phyloP scores from a whole-genome alignment of 805 yeast species.

The Candida adriatica region DNA sequence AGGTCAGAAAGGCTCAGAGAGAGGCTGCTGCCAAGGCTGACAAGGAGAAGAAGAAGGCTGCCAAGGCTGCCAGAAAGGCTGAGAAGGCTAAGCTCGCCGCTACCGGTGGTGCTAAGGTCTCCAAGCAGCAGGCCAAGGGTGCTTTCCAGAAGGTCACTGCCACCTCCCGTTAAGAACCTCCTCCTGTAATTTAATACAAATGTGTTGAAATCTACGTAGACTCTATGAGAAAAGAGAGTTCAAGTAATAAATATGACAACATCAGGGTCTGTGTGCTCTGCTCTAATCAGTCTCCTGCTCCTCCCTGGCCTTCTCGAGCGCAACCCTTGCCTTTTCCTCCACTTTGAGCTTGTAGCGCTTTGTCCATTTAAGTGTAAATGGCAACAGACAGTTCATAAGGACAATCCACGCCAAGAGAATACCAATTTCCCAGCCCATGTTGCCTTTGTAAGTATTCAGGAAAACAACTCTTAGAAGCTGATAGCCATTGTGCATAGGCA shows the following conservation, averaged over 20 bases:
- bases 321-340: conserved; percentile 10
- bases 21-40: conserved; percentile 78
- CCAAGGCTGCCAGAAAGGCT: conserved; percentile 92
- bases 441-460: conserved; percentile 44
- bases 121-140: conserved; percentile 97
- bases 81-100: conserved; percentile 81
- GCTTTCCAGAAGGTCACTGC: conserved; percentile 96
- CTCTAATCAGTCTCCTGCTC: conserved; percentile 1
- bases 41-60: conserved; percentile 86
- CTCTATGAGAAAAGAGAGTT: neutral
- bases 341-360: conserved; percentile 10
- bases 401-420: conserved; percentile 50
- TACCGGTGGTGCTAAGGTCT: conserved; percentile 67
- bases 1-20: conserved; percentile 97
- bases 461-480: conserved; percentile 49
- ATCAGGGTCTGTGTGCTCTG: neutral
- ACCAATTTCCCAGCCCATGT: conserved; percentile 49
- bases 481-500: conserved; percentile 55
- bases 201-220: conserved; percentile 14
- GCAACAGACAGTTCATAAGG: conserved; percentile 31
- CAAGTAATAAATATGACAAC: neutral
- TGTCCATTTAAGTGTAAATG: conserved; percentile 23
- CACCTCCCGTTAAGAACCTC: conserved; percentile 78
- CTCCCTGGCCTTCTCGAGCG: conserved; percentile 7
- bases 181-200: conserved; percentile 13